Evolutionary conservation across 1,284 basidiomycete genomes (phyloP).

Genomic region (Pseudomicrostroma phylloplanum): DNA sequence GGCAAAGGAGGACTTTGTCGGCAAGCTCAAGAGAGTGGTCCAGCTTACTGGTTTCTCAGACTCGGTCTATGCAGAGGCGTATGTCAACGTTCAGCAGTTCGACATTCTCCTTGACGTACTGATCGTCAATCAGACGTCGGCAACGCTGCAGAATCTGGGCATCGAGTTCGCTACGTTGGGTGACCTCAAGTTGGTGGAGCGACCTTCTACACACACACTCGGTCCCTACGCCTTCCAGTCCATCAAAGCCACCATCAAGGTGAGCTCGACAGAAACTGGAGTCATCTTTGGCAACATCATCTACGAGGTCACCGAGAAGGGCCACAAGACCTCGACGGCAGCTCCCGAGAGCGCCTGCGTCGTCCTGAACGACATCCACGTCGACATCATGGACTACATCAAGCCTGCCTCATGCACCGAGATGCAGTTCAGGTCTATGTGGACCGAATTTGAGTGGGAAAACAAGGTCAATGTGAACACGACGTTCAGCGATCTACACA

Average conservation of each 20-base stretch:
- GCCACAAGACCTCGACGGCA: slow-evolving; percentile 24
- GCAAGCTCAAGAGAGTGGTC: slow-evolving; percentile 86
- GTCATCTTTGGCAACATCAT: slow-evolving; percentile 98
- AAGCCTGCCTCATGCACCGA: slow-evolving; percentile 94
- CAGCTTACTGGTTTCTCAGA: slow-evolving; percentile 98
- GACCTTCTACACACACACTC: slow-evolving; percentile 84
- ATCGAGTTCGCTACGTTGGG: slow-evolving; percentile 96
- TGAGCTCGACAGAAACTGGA: slow-evolving; percentile 76
- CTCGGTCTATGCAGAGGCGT: slow-evolving; percentile 95
- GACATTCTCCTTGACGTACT: slow-evolving; percentile 91
- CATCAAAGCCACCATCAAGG: slow-evolving; percentile 98
- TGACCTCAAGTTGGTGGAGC: slow-evolving; percentile 93
- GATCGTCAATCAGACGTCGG: slow-evolving; percentile 89
- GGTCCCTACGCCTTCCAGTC: slow-evolving; percentile 96
- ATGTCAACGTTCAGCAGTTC: slow-evolving; percentile 96
- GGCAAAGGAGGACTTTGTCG: slow-evolving; percentile 87
- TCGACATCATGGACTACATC: slow-evolving; percentile 99
- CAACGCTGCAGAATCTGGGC: slow-evolving; percentile 92
- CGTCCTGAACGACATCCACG: slow-evolving; percentile 93
- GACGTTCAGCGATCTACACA: slow-evolving; percentile 70
- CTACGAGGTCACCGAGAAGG: slow-evolving; percentile 62
- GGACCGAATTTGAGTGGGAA: slow-evolving; percentile 98
- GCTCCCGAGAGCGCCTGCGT: slow-evolving; percentile 61
- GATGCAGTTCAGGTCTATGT: slow-evolving; percentile 77
- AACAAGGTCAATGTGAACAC: slow-evolving; percentile 90